Evolutionary conservation across 441 rosid species (phyloP).

Genomic region (Gossypium aridum): DNA sequence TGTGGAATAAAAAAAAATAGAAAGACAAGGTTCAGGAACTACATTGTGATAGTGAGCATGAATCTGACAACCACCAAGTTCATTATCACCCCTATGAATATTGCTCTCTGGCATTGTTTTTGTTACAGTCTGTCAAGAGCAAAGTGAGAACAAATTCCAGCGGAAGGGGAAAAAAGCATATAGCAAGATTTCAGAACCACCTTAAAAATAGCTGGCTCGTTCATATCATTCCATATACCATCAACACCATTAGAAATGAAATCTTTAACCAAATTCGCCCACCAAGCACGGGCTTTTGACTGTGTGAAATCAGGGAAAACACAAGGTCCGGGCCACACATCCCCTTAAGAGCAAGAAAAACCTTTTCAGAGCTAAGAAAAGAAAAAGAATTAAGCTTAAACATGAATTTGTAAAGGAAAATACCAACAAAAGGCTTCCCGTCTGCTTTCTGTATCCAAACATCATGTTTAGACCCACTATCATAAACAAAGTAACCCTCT

Average conservation of each 20-base stretch:
- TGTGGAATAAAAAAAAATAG: background rate
- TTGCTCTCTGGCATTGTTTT: conserved; percentile 93
- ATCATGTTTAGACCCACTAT: conserved; percentile 60
- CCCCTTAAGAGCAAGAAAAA: conserved; percentile 44
- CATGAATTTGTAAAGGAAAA: conserved; percentile 12
- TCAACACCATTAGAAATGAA: conserved; percentile 81
- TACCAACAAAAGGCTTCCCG: conserved; percentile 68
- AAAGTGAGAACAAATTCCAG: conserved; percentile 16
- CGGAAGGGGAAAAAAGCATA: background rate
- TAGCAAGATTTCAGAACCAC: conserved; percentile 24
- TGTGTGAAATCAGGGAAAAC: conserved; percentile 88
- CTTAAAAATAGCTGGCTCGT: conserved; percentile 90
- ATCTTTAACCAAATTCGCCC: conserved; percentile 78
- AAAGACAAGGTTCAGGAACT: conserved; percentile 20
- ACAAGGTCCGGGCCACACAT: conserved; percentile 99
- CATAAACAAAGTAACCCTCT: conserved; percentile 62
- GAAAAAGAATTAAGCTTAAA: background rate
- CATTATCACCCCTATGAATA: conserved; percentile 74
- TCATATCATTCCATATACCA: conserved; percentile 99
- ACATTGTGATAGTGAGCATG: conserved; percentile 95
- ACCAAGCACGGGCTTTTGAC: conserved; percentile 77
- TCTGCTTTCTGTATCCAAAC: conserved; percentile 69
- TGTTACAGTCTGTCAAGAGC: conserved; percentile 52
- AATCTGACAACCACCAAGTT: conserved; percentile 77
- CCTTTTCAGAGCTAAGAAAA: background rate